phyloP scores from a whole-genome alignment of 2,329 filamentous ascomycete genomes.

The Capronia coronata region DNA sequence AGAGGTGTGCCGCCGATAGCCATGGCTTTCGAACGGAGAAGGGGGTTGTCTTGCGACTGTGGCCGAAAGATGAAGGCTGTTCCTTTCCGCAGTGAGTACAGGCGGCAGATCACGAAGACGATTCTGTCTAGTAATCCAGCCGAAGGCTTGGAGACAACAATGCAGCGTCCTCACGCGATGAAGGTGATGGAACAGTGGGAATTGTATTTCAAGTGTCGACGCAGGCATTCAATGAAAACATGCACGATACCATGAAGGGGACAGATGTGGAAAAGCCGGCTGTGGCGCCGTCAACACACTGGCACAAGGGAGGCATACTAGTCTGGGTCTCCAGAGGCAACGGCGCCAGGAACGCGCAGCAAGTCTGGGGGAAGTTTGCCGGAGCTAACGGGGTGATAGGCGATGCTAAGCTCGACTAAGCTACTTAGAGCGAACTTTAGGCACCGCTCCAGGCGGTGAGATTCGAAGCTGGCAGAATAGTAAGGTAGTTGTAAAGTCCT shows the following conservation, averaged over 20 bases:
- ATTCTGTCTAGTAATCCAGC: background rate
- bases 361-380: background rate
- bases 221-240: background rate
- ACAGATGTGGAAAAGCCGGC: background rate
- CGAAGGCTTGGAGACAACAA: background rate
- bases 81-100: slow-evolving; percentile 1
- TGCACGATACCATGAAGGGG: background rate
- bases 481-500: too few relatives aligned
- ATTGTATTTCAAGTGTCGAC: background rate
- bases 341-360: background rate
- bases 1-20: slow-evolving; percentile 19
- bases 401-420: background rate
- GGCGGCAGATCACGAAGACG: background rate
- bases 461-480: background rate
- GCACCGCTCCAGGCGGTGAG: background rate
- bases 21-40: background rate
- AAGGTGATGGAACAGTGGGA: too few relatives aligned
- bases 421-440: background rate
- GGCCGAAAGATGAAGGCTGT: background rate
- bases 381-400: background rate
- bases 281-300: slow-evolving; percentile 2
- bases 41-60: background rate
- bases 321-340: slow-evolving; percentile 5
- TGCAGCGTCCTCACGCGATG: background rate
- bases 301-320: background rate